Conservation (phyloP, 352 stramenopile genomes). For the Globisporangium ultimum region DNA sequence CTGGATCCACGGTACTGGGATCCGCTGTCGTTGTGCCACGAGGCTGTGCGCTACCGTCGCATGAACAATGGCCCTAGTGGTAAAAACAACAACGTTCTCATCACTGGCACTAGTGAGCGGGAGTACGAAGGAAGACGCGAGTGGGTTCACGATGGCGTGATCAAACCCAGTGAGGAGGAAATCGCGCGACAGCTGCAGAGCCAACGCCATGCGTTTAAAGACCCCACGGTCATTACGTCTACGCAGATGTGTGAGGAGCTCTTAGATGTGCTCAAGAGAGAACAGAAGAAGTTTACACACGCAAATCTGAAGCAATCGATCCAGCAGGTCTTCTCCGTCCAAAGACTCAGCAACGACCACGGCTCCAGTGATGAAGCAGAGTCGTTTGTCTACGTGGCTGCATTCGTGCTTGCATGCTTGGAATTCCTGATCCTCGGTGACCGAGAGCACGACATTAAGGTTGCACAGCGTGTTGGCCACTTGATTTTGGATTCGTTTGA, state of each 20-base stretch:
- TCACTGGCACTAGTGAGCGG: constrained; percentile 16
- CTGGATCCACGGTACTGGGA: constrained; percentile 61
- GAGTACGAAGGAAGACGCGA: constrained; percentile 49
- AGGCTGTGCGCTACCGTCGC: constrained; percentile 48
- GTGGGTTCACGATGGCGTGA: constrained; percentile 40
- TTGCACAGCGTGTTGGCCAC: constrained; percentile 48
- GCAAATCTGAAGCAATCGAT: constrained; percentile 40
- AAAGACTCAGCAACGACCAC: not conserved
- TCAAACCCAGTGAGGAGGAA: constrained; percentile 44
- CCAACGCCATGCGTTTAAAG: constrained; percentile 29
- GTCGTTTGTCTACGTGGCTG: not conserved
- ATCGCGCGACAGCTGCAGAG: constrained; percentile 9
- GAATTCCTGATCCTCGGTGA: constrained; percentile 15
- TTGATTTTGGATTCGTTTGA: constrained; percentile 59
- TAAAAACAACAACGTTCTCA: not conserved
- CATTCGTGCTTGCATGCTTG: constrained; percentile 21
- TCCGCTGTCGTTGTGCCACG: constrained; percentile 40
- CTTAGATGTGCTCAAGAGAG: constrained; percentile 18
- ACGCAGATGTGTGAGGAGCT: constrained; percentile 29
- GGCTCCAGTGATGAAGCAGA: not conserved
- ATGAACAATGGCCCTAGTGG: constrained; percentile 24
- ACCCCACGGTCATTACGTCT: constrained; percentile 23
- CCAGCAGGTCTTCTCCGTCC: constrained; percentile 23
- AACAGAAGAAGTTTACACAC: constrained; percentile 26
- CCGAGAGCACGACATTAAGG: constrained; percentile 23